Percentiles rank a stretch among this genome's conserved stretches.
Evolutionary conservation across 2,329 filamentous ascomycete genomes (phyloP).

Genomic region (Gliomastix tumulicola): DNA sequence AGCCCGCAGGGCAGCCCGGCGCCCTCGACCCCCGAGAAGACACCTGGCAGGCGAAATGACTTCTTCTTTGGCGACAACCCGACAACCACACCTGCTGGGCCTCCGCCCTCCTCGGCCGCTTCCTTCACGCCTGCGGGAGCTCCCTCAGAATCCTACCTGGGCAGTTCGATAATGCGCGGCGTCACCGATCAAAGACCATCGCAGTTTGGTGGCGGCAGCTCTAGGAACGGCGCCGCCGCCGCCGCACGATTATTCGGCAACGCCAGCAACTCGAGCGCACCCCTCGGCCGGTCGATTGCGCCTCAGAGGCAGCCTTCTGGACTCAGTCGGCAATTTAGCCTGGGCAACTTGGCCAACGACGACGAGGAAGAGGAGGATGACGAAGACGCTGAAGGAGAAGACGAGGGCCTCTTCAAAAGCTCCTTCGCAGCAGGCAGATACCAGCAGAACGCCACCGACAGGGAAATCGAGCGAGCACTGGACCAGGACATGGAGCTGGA

Average conservation of each 20-base stretch:
- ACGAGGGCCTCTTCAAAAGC: conserved; percentile 24
- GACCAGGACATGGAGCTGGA: conserved; percentile 23
- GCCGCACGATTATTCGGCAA: conserved; percentile 31
- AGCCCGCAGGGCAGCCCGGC: conserved; percentile 32
- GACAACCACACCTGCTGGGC: conserved; percentile 46
- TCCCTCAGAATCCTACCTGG: conserved; percentile 46
- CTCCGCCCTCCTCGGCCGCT: conserved; percentile 41
- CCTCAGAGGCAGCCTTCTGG: conserved; percentile 39
- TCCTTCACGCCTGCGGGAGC: conserved; percentile 51
- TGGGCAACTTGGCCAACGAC: conserved; percentile 15
- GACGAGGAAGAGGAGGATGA: conserved; percentile 20
- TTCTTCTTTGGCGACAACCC: conserved; percentile 36
- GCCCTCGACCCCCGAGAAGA: conserved; percentile 43
- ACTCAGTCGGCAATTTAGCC: conserved; percentile 35
- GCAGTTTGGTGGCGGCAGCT: conserved; percentile 26
- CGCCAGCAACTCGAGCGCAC: conserved; percentile 27
- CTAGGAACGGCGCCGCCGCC: too few relatives aligned
- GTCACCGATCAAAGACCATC: conserved; percentile 29
- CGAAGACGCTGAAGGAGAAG: conserved; percentile 23
- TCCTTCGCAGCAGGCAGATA: conserved; percentile 10
- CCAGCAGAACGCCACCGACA: conserved; percentile 12
- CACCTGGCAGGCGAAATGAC: conserved; percentile 26
- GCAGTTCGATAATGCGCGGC: conserved; percentile 44
- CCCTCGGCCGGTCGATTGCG: conserved; percentile 41
- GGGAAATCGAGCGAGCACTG: conserved; percentile 27